Percentiles rank a stretch among this genome's conserved stretches.
Evolutionary conservation across 345 rosid genomes (phyloP).

Genomic region (Populus tremula): DNA sequence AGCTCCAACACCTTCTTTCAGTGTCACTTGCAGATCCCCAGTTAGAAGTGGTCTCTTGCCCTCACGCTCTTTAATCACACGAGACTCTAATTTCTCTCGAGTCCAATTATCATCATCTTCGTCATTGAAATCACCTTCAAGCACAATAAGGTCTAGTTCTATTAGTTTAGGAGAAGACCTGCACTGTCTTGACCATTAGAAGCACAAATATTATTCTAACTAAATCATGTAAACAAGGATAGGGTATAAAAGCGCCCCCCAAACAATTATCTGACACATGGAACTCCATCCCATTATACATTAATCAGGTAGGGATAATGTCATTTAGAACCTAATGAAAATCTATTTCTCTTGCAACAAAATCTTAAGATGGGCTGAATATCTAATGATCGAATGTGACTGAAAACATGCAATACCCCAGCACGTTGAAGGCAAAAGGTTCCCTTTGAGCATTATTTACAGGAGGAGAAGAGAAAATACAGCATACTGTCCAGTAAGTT

Average conservation of each 20-base stretch:
- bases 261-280: neutral
- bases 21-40: conserved; percentile 38
- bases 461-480: neutral
- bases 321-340: neutral
- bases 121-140: conserved; percentile 40
- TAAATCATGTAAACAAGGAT: neutral
- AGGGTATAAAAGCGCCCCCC: conserved; percentile 9
- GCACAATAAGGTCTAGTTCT: conserved; percentile 39
- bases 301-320: too few relatives aligned
- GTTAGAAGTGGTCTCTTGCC: conserved; percentile 39
- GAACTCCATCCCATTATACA: conserved; percentile 35
- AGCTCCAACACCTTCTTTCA: conserved; percentile 39
- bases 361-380: neutral
- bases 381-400: neutral
- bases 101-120: conserved; percentile 35
- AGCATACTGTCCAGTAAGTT: conserved; percentile 17
- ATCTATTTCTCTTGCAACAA: neutral
- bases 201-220: conserved; percentile 12
- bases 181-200: conserved; percentile 11
- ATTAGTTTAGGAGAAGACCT: conserved; percentile 29
- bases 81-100: conserved; percentile 31
- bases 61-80: conserved; percentile 36
- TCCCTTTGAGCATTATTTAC: neutral
- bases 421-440: neutral
- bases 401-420: neutral